Percentiles rank a stretch among this genome's conserved stretches.
phyloP scores from a whole-genome alignment of 148 eudicot genomes.

The Oxyria digyna region DNA sequence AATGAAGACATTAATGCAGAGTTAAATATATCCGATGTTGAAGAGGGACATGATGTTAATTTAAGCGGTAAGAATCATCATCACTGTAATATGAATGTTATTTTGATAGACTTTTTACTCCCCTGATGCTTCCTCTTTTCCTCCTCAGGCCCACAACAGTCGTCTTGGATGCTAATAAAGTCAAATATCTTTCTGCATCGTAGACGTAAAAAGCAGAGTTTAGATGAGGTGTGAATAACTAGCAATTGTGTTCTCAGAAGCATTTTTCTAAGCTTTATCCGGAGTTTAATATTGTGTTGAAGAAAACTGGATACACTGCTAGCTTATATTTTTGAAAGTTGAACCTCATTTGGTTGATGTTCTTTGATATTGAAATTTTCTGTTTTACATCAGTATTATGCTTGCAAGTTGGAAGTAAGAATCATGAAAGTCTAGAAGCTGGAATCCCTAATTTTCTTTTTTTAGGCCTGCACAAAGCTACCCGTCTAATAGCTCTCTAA shows the following conservation, averaged over 20 bases:
- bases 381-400: not conserved
- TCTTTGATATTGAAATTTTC: not conserved
- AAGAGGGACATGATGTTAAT: constrained; percentile 38
- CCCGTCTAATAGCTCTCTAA: not conserved
- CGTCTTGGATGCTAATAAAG: constrained; percentile 69
- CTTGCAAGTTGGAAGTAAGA: not conserved
- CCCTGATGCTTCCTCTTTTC: not conserved
- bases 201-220: constrained; percentile 58
- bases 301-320: no score
- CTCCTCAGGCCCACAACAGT: constrained; percentile 38
- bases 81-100: not conserved
- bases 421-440: not conserved
- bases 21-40: constrained; percentile 86
- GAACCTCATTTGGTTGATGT: not conserved
- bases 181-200: constrained; percentile 84
- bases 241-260: not conserved
- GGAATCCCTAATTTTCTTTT: not conserved
- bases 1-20: constrained; percentile 81
- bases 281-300: not conserved
- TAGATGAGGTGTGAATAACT: constrained; percentile 61
- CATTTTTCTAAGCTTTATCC: not conserved
- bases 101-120: not conserved
- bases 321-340: not conserved
- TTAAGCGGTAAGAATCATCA: constrained; percentile 16
- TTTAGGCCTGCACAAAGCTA: not conserved